Percentiles rank a stretch among this genome's conserved stretches.
These are phyloP conservation scores for Paramecium sonneborni DNA, from an alignment of 73 alveolate species.

Conservation along the genomic window DNA sequence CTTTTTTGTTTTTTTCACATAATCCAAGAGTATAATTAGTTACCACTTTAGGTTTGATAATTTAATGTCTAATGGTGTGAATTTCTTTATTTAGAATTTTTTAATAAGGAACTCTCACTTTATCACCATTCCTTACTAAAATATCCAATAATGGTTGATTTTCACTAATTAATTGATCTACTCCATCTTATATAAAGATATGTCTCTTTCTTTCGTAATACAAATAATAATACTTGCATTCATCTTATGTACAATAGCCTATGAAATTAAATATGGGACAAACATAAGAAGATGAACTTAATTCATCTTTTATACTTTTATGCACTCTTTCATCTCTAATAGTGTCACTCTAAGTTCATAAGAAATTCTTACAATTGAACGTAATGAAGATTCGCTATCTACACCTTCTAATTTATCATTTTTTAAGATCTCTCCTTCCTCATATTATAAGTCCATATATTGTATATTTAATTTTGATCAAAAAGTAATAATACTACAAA, in stretches of 20 bases:
- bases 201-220: background rate
- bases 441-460: constrained; percentile 3
- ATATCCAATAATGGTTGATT: background rate
- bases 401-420: background rate
- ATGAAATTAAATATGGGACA: background rate
- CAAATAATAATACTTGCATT: background rate
- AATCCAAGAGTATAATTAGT: background rate
- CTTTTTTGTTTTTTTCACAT: background rate
- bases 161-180: background rate
- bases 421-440: constrained; percentile 23
- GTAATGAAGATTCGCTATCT: constrained; percentile 13
- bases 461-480: constrained; percentile 23
- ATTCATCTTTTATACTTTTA: background rate
- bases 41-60: background rate
- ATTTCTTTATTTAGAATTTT: background rate
- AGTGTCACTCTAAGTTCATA: background rate
- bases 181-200: background rate
- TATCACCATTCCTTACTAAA: background rate
- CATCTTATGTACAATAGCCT: background rate
- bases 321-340: background rate
- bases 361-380: background rate
- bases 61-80: background rate
- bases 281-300: background rate
- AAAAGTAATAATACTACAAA: background rate
- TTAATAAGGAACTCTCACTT: background rate